Conservation (phyloP, 345 rosid genomes). For the thale cress (Arabidopsis thaliana) region TAIR10.1 NC_003070.9:25341501-25342000, state of each 20-base stretch:
- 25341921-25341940: no score
- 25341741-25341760: constrained; percentile 40
- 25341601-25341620: not conserved
- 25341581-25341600: not conserved
- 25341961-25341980: not conserved
- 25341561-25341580: not conserved
- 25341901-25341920: no score
- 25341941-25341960: no score
- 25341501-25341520: constrained; percentile 8
- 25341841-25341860: not conserved
- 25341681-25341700: constrained; percentile 39
- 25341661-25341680: not conserved
- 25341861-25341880: not conserved
- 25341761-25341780: constrained; percentile 26
- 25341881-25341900: not conserved
- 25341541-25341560: constrained; percentile 4
- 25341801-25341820: not conserved
- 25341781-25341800: constrained; percentile 9
- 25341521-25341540: not conserved
- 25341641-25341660: constrained; percentile 14
- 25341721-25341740: constrained; percentile 47
- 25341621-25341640: not conserved
- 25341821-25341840: not conserved
- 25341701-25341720: constrained; percentile 44
- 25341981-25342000: constrained; percentile 9